phyloP scores from a whole-genome alignment of 768 basidiomycete genomes.

The Suillus subaureus region DNA sequence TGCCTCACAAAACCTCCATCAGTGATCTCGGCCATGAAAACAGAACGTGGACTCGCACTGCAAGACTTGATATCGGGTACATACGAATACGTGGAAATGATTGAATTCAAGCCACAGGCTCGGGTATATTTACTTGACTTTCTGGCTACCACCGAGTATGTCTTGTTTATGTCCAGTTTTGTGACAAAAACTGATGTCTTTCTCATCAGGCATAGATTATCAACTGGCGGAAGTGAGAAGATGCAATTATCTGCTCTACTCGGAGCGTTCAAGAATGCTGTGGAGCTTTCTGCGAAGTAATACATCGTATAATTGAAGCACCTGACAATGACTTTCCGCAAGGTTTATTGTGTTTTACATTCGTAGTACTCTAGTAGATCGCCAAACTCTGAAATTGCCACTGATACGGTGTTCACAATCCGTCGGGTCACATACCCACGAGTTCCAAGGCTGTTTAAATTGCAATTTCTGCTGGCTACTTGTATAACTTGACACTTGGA shows the following conservation, averaged over 20 bases:
- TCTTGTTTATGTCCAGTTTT: constrained; percentile 12
- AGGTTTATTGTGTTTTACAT: not conserved
- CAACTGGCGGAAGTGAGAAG: constrained; percentile 92
- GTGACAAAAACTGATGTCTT: constrained; percentile 3
- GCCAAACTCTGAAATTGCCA: not conserved
- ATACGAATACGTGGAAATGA: constrained; percentile 85
- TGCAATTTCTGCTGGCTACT: not conserved
- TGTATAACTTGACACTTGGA: too few species aligned
- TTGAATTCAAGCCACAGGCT: constrained; percentile 86
- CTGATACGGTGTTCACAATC: not conserved
- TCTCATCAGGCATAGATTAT: constrained; percentile 75
- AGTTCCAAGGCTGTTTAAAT: not conserved
- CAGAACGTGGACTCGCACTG: constrained; percentile 89
- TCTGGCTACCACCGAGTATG: constrained; percentile 94
- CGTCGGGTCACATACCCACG: not conserved
- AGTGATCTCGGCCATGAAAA: constrained; percentile 90
- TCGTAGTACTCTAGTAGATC: not conserved
- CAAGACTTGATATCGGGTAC: constrained; percentile 93
- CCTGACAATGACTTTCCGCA: not conserved
- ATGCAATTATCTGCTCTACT: constrained; percentile 91
- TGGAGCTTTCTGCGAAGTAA: constrained; percentile 67
- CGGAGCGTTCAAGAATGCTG: constrained; percentile 91
- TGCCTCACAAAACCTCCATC: not conserved
- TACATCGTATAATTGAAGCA: not conserved
- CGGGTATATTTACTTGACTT: constrained; percentile 91